Base-by-base conservation (phyloP, 495 filamentous ascomycete genomes). In the Penicillium canescens region DNA sequence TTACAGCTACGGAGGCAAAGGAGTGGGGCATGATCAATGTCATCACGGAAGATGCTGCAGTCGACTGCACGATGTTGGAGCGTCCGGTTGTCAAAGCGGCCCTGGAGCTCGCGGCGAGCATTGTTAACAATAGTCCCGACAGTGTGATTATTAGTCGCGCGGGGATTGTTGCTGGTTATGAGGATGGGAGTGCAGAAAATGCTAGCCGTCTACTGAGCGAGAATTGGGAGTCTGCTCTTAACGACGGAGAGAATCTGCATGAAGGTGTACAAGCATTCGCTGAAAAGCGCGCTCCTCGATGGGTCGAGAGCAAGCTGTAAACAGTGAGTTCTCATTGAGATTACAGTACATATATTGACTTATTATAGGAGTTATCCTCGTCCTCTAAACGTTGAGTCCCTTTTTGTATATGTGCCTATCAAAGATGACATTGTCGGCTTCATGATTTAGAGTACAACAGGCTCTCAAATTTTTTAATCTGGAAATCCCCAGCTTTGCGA, bases 251-350 rank as follows among this genome's bases (percentile, higher is more conserved):
- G 63, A 91, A 91, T 73, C 82, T 87, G 61, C 77, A 67, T 56
- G 89, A 92, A 69, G 89, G 88, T 0, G 69, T 91, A 35, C 75
- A 57, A 68, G 85, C 84, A 51, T 92, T 92, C 78, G 78, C 85
- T 42, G 88, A 90, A 79, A 89, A 80, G 74, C 76, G 88, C 72
- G 77, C 78, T 67, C 79, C 86, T 24, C 75, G 68, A 46, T 91
- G 89, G 88, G 79, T 78, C 61, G 75, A 83, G 59, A 85, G 83
- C 66, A 91, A 90, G 72, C 59, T 92, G 63, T 92, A 40, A 55
- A 20, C 18, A 11, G 7, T 18, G 10, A 21, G 9, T 10, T 41
- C 38, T 10, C 16, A 23, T 38, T 2, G 12, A n/a, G 9, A 38
- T 2, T 14, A 38, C 36, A 16, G 36, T 14, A 38, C 16, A 38